Evolutionary conservation across 352 stramenopile species (phyloP), one percentile per base, ranked within the genome.

Genomic region (Elongisporangium undulatum): DNA sequence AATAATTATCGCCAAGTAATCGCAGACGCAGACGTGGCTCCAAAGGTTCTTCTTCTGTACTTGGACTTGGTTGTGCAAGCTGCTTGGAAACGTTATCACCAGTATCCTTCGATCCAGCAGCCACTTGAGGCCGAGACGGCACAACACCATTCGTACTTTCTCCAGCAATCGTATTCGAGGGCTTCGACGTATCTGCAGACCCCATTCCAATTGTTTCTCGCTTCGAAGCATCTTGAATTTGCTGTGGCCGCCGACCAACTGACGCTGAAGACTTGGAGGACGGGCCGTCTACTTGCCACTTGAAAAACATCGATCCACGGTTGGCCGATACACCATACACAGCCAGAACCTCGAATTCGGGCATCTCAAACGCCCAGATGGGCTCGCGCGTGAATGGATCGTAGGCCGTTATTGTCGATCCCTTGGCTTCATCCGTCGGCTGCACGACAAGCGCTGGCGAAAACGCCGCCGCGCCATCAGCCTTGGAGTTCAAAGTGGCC

Each of bases 361-460:
- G 72, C 49, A 89, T 66, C 49, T 89, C 77, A n/a, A 79, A 74
- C 45, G 88, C 81, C 85, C 85, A 94, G 19, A 94, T 58, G 38
- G 86, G 74, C 51, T 88, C 66, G 51, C 74, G 80, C 20, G 82
- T 90, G 68, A 67, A 85, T 22, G 85, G 85, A 24, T 94, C 79
- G 56, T 85, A 91, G 8, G 73, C 80, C 19, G 84, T 73, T 24
- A 94, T 83, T 1, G 78, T 89, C 53, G 81, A 89, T 17, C 77
- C 80, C 62, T 90, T 74, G 48, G 86, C 80, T 8, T 82, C 70
- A 26, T 91, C 79, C 38, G 84, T 89, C 0, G 74, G 74, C 24
- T 89, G 55, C 49, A 90, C 82, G 15, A 87, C 54, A 23, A 89
- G 85, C 9, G 83, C 70, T 6, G 78, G 79, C 23, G 66, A 64